Conservation (phyloP, 2,329 filamentous ascomycete species). For the Ophiostoma tasmaniense region DNA sequence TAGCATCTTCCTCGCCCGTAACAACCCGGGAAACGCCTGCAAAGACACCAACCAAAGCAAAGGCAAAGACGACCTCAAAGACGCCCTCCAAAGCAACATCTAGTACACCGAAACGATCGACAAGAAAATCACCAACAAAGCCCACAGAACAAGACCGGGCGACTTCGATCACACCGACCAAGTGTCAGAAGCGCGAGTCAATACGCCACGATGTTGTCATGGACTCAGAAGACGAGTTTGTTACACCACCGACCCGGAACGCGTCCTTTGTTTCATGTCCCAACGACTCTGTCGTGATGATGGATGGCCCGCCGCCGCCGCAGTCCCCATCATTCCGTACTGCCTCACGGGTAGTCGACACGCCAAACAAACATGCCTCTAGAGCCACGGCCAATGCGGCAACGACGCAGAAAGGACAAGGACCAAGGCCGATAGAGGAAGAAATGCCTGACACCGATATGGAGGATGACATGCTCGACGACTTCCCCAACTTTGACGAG, state of each 20-base stretch:
- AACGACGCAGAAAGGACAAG: not conserved
- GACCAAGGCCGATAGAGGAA: not conserved
- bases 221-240: conserved; percentile 50
- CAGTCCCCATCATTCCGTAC: conserved; percentile 10
- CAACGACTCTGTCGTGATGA: conserved; percentile 7
- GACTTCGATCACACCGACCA: conserved; percentile 13
- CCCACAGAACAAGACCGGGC: not conserved
- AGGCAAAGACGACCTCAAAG: not conserved
- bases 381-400: conserved; percentile 4
- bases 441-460: conserved; percentile 5
- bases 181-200: conserved; percentile 17
- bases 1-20: conserved; percentile 33
- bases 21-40: conserved; percentile 13
- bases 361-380: conserved; percentile 7
- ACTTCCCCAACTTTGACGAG: not conserved
- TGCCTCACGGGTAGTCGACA: conserved; percentile 12
- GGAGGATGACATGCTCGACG: conserved; percentile 5
- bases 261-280: conserved; percentile 24
- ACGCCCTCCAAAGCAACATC: not conserved
- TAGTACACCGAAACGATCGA: not conserved
- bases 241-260: conserved; percentile 35
- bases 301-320: conserved; percentile 1
- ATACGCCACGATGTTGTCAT: conserved; percentile 34
- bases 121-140: not conserved
- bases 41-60: not conserved